Percentiles rank a stretch among this genome's conserved stretches.
These are phyloP conservation scores for Schizosaccharomyces lindneri DNA, from an alignment of 805 yeast species.

Conservation along the genomic window DNA sequence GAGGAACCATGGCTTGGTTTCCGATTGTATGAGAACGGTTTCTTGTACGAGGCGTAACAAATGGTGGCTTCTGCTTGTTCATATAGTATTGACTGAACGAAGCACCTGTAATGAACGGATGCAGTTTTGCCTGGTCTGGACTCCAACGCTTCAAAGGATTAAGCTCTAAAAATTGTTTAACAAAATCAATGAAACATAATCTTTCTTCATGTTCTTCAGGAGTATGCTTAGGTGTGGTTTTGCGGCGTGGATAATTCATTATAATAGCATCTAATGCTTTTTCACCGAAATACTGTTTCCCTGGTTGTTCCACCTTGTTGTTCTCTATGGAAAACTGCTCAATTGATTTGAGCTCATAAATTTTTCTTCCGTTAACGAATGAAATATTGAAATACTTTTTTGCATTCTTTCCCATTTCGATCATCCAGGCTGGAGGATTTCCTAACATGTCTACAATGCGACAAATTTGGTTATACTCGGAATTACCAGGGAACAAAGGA, in stretches of 20 bases:
- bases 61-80: not conserved
- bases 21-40: slow-evolving; percentile 1
- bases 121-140: slow-evolving; percentile 80
- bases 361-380: slow-evolving; percentile 13
- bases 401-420: slow-evolving; percentile 79
- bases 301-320: slow-evolving; percentile 38
- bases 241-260: slow-evolving; percentile 34
- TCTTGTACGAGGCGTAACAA: not conserved
- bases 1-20: not conserved
- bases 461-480: slow-evolving; percentile 72
- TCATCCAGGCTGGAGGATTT: slow-evolving; percentile 80
- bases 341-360: slow-evolving; percentile 22
- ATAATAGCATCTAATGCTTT: slow-evolving; percentile 46
- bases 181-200: slow-evolving; percentile 25
- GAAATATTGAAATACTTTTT: slow-evolving; percentile 33
- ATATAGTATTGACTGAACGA: not conserved
- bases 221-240: slow-evolving; percentile 3
- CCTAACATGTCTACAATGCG: slow-evolving; percentile 69
- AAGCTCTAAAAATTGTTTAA: slow-evolving; percentile 49
- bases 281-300: slow-evolving; percentile 57
- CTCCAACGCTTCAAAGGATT: slow-evolving; percentile 92
- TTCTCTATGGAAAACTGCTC: slow-evolving; percentile 26
- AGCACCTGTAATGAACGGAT: slow-evolving; percentile 53
- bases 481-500: slow-evolving; percentile 83
- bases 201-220: not conserved